Evolutionary conservation across 2,329 filamentous ascomycete genomes (phyloP), one percentile per base, ranked within the genome.

Genomic region (Rhynchosporium agropyri): DNA sequence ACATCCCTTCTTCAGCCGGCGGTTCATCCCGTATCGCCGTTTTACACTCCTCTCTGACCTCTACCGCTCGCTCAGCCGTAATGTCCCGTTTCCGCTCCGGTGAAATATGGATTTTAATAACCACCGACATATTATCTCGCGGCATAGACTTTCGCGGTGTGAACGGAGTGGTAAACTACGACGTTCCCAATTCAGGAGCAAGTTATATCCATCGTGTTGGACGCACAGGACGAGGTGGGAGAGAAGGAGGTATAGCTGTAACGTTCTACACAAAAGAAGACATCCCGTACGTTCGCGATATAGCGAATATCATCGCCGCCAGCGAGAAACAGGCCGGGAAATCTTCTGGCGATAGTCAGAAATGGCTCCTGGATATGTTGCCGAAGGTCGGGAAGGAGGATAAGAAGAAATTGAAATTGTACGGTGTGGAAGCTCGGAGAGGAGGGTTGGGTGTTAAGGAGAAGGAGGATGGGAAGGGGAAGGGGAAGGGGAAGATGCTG

Each of bases 231-330:
- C 84, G 95, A 28, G 95, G 93, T 0, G 95, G 95, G 0, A 84
- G 93, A 29, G 86, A 90, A 71, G 93, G 93, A 26, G 95, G 95
- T 54, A 85, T 97, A 3, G 93, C 92, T 0, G 89, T 99, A 1
- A 99, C 95, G 0, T 89, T 97, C 63, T 99, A 97, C 77, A 98
- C 94, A 0, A 92, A 95, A 75, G 95, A 97, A 65, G 95, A 99
- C 73, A 89, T 98, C 3, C 89, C 91, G 0, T 92, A 88, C 67
- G 86, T 99, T 62, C 96, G 94, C 79, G 91, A 87, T 67, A 90
- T 99, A 33, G 95, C 93, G 40, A 97, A 97, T 72, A 91, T 98
- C 40, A 97, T 99, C 67, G 85, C 90, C 0, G 85, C 86, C 28
- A 92, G 89, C 68, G 91, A 97, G 77, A 90, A 87, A 76, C 83